Evolutionary conservation across 176 grass and related monocot species (phyloP), one percentile per base, ranked within the genome.

Genomic region (Luzula sylvatica): DNA sequence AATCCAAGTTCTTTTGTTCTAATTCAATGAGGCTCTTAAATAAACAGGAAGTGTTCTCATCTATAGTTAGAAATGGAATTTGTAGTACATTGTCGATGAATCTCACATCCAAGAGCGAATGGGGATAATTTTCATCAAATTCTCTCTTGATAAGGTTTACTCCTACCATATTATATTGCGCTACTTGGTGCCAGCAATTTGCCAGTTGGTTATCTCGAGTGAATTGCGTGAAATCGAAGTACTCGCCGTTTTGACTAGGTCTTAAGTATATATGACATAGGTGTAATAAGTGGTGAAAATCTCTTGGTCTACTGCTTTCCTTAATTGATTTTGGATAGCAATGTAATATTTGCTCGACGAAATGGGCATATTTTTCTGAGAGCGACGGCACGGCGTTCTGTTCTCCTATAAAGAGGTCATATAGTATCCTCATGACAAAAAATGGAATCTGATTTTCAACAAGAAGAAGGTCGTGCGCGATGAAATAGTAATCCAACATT

Each of bases 211-310:
- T 35, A 35, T 35, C 30, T 35, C 9, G 30, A 9, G 9, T 9
- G 1, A 35, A 35, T 35, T 7, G 0, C 7, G 30, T 35, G 9
- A 35, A 35, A 35, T 35, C 5, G 5, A 35, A 35, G 30, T n/a
- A n/a, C n/a, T 26, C 4, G 24, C 3, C 6, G 14, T 32, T 56
- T n/a, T 22, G 15, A 29, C 52, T 56, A 5, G 52, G 52, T 26
- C 20, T 32, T 8, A 56, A 23, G 15, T 56, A 56, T 15, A 23
- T 56, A n/a, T 56, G 52, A 56, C 52, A 56, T 4, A 56, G n/a
- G 20, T 56, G 52, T 21, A 56, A 15, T n/a, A 56, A 56, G 26
- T 56, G 52, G 13, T 56, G 52, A 26, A 56, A 56, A 22, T 21
- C 19, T 26, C 8, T 56, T 5, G 19, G 52, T n/a, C 19, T 22